phyloP scores from a whole-genome alignment of 129 eudicot genomes.

The Chrysanthemum lavandulifolium region DNA sequence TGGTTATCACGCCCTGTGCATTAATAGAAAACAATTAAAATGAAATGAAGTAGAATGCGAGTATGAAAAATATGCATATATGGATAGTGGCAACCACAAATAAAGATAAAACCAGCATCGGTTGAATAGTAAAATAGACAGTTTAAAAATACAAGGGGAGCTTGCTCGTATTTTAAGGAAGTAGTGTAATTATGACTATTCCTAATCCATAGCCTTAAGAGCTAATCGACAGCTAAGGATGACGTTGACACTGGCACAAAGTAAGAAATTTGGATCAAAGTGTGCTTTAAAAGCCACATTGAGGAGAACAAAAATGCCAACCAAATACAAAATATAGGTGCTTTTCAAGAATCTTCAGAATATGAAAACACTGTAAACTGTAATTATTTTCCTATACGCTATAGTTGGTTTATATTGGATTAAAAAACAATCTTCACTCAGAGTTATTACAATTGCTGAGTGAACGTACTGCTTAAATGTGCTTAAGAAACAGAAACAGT shows the following conservation, averaged over 20 bases:
- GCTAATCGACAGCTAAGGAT: slow-evolving; percentile 6
- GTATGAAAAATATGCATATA: neutral
- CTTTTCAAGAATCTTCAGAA: neutral
- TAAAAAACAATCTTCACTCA: neutral
- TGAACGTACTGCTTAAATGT: neutral
- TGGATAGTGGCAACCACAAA: slow-evolving; percentile 14
- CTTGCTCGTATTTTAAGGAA: neutral
- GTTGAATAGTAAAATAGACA: neutral
- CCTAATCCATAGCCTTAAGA: slow-evolving; percentile 8
- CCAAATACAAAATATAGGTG: neutral
- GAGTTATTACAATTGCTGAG: slow-evolving; percentile 3
- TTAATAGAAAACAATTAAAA: slow-evolving; percentile 13
- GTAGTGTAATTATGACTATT: slow-evolving; percentile 20
- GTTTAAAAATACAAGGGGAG: neutral
- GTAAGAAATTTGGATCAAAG: slow-evolving; percentile 10
- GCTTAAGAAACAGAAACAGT: neutral
- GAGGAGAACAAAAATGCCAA: slow-evolving; percentile 4
- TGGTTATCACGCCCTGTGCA: slow-evolving; percentile 26
- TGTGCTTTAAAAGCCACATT: slow-evolving; percentile 12
- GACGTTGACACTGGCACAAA: slow-evolving; percentile 3
- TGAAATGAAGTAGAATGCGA: slow-evolving; percentile 9
- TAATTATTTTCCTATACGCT: slow-evolving; percentile 1
- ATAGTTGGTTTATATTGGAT: slow-evolving; percentile 3
- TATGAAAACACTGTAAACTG: slow-evolving; percentile 3
- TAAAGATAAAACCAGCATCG: neutral